Evolutionary conservation across 2,329 filamentous ascomycete genomes (phyloP), one percentile per base, ranked within the genome.

Genomic region (Coniochaeta sp.): DNA sequence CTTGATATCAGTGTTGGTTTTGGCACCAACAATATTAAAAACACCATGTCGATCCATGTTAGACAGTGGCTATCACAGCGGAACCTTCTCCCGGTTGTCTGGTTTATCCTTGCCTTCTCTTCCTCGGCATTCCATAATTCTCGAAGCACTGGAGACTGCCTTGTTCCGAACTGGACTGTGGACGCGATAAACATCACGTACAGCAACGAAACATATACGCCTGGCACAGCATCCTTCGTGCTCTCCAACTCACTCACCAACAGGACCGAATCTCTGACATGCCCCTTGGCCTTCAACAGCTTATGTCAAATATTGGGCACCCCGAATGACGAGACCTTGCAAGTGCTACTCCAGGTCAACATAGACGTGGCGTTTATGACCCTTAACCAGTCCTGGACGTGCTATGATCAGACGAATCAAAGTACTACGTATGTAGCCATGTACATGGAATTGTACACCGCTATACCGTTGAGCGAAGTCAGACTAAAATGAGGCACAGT

Each of bases 341-440:
- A 28, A 14, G 26, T 50, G 6, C 28, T 28, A 1, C 32, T 53
- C 16, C 38, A 49, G 12, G 40, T 53, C 16, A 53, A 51, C 22
- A 46, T 53, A 2, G 45, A 48, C 12, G 10, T 32, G 27, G 49
- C 42, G 4, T 18, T 26, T 6, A 49, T 53, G 2, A 28, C 45
- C 6, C 49, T 51, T 16, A 51, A 49, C 24, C 26, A 49, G 45
- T 28, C 49, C 9, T 51, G 45, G 48, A 47, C 49, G 14, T 50
- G 48, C n/a, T 10, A 38, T 6, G 33, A 38, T 38, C 33, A 18
- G 56, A 5, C 12, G 12, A 20, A 3, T 16, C 33, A 38, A 16
- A 20, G 14, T 18, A 10, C 20, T 16, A 38, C n/a, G 33, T 38
- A 38, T 18, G 33, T 38, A 20, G n/a, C 20, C n/a, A 18, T 33